Evolutionary conservation across 2,329 filamentous ascomycete species (phyloP).

Genomic region (Penicillium nordicum): DNA sequence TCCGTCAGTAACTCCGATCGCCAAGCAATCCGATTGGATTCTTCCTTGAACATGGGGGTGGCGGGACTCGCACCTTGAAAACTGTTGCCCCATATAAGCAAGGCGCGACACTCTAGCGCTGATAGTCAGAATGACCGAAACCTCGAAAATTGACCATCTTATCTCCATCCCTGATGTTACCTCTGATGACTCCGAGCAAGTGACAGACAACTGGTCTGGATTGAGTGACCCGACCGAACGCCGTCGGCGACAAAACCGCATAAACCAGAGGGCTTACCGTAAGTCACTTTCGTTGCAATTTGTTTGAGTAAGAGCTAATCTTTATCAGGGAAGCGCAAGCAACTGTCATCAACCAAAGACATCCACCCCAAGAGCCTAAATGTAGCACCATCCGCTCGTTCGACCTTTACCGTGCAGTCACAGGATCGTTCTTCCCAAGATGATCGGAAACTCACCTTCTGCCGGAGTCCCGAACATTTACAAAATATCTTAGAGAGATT

Average conservation of each 20-base stretch:
- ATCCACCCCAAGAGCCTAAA: no score
- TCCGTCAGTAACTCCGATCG: background rate
- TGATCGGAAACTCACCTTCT: background rate
- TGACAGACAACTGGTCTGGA: constrained; percentile 25
- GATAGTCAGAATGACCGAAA: constrained; percentile 4
- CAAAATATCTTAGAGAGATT: constrained; percentile 16
- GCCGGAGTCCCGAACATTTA: background rate
- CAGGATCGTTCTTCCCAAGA: background rate
- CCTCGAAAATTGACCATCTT: background rate
- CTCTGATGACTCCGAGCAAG: background rate
- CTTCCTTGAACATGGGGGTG: background rate
- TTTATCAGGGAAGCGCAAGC: constrained; percentile 22
- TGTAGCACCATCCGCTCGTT: background rate
- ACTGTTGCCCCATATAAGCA: background rate
- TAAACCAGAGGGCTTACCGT: constrained; percentile 34
- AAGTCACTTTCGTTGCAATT: background rate
- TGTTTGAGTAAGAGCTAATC: background rate
- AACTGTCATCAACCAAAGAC: constrained; percentile 9
- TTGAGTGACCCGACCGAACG: constrained; percentile 21
- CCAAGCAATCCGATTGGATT: background rate
- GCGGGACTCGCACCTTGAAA: background rate
- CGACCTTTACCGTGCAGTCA: background rate
- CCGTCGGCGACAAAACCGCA: constrained; percentile 29
- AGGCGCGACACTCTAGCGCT: background rate
- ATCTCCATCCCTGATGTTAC: background rate